phyloP scores from a whole-genome alignment of 768 basidiomycete species.

The Hericium rajendrae region DNA sequence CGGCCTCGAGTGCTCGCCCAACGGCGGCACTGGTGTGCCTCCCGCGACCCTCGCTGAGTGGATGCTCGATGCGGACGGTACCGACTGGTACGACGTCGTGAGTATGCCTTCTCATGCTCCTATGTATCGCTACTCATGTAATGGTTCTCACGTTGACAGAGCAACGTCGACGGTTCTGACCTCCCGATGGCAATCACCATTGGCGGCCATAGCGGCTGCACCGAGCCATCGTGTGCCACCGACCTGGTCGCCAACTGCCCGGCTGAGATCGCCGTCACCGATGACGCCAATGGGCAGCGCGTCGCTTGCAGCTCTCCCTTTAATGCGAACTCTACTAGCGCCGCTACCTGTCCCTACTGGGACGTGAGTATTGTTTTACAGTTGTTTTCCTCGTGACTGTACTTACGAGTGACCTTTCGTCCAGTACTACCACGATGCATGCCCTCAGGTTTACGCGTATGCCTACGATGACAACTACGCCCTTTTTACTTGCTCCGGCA shows the following conservation, averaged over 20 bases:
- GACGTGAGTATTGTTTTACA: not conserved
- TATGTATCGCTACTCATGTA: not conserved
- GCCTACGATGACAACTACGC: not conserved
- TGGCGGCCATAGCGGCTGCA: conserved; percentile 11
- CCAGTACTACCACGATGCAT: not conserved
- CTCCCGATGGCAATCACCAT: conserved; percentile 16
- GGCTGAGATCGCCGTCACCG: not conserved
- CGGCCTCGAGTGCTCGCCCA: conserved; percentile 47
- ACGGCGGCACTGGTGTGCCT: conserved; percentile 35
- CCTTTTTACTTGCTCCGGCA: not conserved
- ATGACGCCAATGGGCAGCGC: not conserved
- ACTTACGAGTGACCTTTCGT: not conserved
- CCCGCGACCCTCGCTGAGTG: conserved; percentile 26
- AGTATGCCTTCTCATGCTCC: not conserved
- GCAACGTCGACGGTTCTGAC: conserved; percentile 2
- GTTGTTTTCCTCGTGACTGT: not conserved
- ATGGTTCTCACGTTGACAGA: not conserved
- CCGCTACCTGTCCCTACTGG: not conserved
- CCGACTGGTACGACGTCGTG: not conserved
- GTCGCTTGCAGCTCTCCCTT: not conserved
- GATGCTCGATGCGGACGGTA: conserved; percentile 12
- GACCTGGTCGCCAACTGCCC: conserved; percentile 17
- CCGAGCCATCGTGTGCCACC: conserved; percentile 16
- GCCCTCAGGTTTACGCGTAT: not conserved
- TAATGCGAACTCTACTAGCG: not conserved